Percentiles rank a stretch among this genome's conserved stretches.
These are phyloP conservation scores for Globisporangium middletonii DNA, from an alignment of 352 stramenopile species.

Conservation along the genomic window DNA sequence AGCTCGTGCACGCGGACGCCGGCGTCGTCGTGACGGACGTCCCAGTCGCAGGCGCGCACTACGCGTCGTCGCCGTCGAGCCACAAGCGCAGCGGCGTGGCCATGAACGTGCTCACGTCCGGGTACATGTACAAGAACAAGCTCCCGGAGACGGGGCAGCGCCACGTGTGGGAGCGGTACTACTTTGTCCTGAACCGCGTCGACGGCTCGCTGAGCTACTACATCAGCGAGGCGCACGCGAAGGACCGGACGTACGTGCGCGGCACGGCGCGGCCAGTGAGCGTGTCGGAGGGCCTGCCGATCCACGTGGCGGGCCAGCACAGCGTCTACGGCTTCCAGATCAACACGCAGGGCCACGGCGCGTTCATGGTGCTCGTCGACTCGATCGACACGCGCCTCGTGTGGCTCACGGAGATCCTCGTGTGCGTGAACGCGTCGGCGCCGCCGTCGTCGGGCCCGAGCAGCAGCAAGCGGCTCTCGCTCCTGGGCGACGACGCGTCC, in stretches of 20 bases:
- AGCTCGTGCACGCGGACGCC: slow-evolving; percentile 67
- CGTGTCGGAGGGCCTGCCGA: slow-evolving; percentile 76
- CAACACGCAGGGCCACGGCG: slow-evolving; percentile 79
- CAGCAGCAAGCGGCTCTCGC: slow-evolving; percentile 47
- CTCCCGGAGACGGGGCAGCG: slow-evolving; percentile 75
- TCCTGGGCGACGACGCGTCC: slow-evolving; percentile 32
- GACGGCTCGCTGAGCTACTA: slow-evolving; percentile 81
- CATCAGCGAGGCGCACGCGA: slow-evolving; percentile 79
- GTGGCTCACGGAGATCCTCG: slow-evolving; percentile 78
- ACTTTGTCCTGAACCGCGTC: slow-evolving; percentile 75
- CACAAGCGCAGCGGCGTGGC: slow-evolving; percentile 18
- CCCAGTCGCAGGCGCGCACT: slow-evolving; percentile 18
- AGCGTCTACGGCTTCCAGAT: slow-evolving; percentile 82
- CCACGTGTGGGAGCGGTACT: slow-evolving; percentile 82
- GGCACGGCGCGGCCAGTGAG: slow-evolving; percentile 70
- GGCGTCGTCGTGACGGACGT: slow-evolving; percentile 65
- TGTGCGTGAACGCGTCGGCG: slow-evolving; percentile 48
- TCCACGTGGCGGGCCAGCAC: slow-evolving; percentile 61
- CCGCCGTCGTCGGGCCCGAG: slow-evolving; percentile 27
- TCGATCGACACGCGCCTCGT: slow-evolving; percentile 77
- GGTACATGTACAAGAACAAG: slow-evolving; percentile 89
- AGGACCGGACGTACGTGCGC: slow-evolving; percentile 79
- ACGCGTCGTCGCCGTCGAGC: neutral
- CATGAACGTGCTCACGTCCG: slow-evolving; percentile 67
- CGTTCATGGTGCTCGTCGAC: slow-evolving; percentile 83